Conservation (phyloP, 2,329 filamentous ascomycete species). For the Juglanconis juglandina region DNA sequence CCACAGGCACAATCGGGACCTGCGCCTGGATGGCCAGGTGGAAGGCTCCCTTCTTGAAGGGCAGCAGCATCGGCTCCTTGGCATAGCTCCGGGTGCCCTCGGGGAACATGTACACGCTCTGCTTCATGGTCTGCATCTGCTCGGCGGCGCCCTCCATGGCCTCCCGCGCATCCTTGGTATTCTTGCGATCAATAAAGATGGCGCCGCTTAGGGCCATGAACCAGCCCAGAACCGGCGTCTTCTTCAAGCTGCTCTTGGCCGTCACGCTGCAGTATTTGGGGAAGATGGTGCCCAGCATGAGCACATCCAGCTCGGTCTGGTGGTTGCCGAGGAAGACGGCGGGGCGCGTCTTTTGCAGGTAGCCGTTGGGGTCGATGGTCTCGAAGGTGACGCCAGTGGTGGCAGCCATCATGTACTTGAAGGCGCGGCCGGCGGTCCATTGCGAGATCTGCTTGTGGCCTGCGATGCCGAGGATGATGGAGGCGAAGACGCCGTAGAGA, state of each 20-base stretch:
- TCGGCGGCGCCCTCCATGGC: constrained; percentile 80
- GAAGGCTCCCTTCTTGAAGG: constrained; percentile 99
- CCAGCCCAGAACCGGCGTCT: constrained; percentile 83
- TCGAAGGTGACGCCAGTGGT: constrained; percentile 76
- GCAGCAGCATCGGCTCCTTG: constrained; percentile 73
- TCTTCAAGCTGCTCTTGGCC: constrained; percentile 80
- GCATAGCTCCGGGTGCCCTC: constrained; percentile 93
- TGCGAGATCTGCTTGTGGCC: constrained; percentile 77
- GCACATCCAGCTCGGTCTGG: constrained; percentile 91
- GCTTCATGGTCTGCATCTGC: constrained; percentile 69
- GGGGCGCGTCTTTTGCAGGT: constrained; percentile 66
- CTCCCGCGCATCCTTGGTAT: constrained; percentile 74
- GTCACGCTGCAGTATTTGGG: constrained; percentile 90
- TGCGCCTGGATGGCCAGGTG: constrained; percentile 92
- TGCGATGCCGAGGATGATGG: constrained; percentile 64
- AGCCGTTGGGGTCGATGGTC: constrained; percentile 63
- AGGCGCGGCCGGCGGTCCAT: constrained; percentile 76
- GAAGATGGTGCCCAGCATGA: constrained; percentile 86
- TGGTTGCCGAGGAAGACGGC: constrained; percentile 94
- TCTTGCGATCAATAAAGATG: constrained; percentile 92
- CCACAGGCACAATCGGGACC: constrained; percentile 86
- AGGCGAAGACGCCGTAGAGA: constrained; percentile 71
- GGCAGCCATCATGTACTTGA: constrained; percentile 73
- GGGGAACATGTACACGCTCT: constrained; percentile 82
- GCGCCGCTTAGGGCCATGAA: constrained; percentile 87